Conservation (phyloP, 805 yeast genomes). For the Brettanomyces anomalus region DNA sequence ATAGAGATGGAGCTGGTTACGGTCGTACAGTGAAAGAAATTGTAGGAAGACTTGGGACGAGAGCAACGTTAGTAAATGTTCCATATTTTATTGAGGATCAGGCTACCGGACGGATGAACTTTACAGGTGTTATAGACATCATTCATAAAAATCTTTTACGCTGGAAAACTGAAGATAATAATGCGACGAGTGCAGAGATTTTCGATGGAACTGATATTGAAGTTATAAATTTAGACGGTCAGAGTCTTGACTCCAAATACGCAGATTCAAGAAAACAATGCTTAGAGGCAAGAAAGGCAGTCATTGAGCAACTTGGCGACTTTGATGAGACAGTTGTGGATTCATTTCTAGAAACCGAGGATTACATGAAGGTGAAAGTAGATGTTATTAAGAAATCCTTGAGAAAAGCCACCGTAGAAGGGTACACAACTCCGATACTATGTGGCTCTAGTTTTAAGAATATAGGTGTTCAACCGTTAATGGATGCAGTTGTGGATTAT, state of each 20-base stretch:
- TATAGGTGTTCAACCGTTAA: constrained; percentile 89
- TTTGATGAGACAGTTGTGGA: constrained; percentile 71
- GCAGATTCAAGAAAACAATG: constrained; percentile 36
- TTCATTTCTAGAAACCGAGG: constrained; percentile 66
- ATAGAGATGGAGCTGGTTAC: constrained; percentile 91
- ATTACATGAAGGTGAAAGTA: constrained; percentile 58
- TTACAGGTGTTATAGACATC: constrained; percentile 72
- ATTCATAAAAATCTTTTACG: constrained; percentile 48
- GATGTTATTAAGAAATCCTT: constrained; percentile 49
- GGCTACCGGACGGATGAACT: constrained; percentile 28
- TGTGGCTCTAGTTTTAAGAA: constrained; percentile 92
- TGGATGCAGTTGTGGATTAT: constrained; percentile 73
- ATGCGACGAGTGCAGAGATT: constrained; percentile 4
- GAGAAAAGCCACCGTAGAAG: constrained; percentile 49
- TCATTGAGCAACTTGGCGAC: constrained; percentile 79
- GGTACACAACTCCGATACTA: constrained; percentile 63
- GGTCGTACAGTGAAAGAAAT: constrained; percentile 84
- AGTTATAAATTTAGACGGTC: constrained; percentile 32
- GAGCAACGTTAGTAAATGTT: constrained; percentile 64
- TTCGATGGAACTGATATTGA: constrained; percentile 42
- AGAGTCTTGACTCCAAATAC: constrained; percentile 6
- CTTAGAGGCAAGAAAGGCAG: constrained; percentile 53
- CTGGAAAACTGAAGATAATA: constrained; percentile 31
- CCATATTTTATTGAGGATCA: constrained; percentile 57
- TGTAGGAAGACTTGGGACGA: constrained; percentile 62